Evolutionary conservation across 108 stramenopile species (phyloP), one percentile per base, ranked within the genome.

Genomic region (Fragilaria crotonensis): DNA sequence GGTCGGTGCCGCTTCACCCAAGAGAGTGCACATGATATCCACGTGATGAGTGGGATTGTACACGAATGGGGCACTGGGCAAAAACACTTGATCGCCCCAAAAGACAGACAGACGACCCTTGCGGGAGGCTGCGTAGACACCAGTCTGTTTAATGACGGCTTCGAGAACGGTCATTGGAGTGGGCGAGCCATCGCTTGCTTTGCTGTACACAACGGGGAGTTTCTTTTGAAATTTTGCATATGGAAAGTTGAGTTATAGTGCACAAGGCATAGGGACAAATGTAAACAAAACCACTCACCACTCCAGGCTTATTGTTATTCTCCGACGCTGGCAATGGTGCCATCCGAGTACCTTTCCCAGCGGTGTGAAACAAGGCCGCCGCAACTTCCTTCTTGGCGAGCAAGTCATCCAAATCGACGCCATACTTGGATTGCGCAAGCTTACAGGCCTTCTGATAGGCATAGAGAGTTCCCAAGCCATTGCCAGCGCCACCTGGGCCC

Each of bases 301-400:
- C 98, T 49, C 96, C 98, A 36, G 98, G 98, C 73, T 98, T 98
- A 76, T 98, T 98, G 70, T 98, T 98, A 81, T 96, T 98, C 71
- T 98, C 98, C 27, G 81, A 77, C 9, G 96, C 98, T 50, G 98
- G 96, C 61, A 98, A 73, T 31, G 96, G 98, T 25, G 97, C 96
- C 72, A 98, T 76, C 26, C 97, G 87, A 29, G 97, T 98, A 21
- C 97, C 95, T 73, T 94, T 96, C 54, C 90, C 97, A 25, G 97
- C 97, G 23, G 97, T 98, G 76, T 98, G 97, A 73, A 80, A 98
- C 41, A 98, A 72, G 5, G 92, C 95, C 18, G 94, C 95, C 47
- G 82, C 80, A 59, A 97, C 78, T 51, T 74, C 76, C 0, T 66
- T 62, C 4, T 70, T 63, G 29, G 2, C 48, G 52, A 95, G 59